Evolutionary conservation across 306 rosid species (phyloP).

Genomic region (barrel medic (Medicago truncatula)): MtrunA17r5.0-ANR NC_053049.1:8528501-8529000

Average conservation of each 20-base stretch:
- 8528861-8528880: conserved; percentile 79
- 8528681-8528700: too few relatives aligned
- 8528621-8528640: too few relatives aligned
- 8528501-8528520: too few relatives aligned
- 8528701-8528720: neutral
- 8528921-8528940: conserved; percentile 72
- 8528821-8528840: conserved; percentile 58
- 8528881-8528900: conserved; percentile 85
- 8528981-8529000: conserved; percentile 59
- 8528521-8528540: too few relatives aligned
- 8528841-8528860: conserved; percentile 54
- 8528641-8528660: too few relatives aligned
- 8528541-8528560: too few relatives aligned
- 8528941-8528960: conserved; percentile 46
- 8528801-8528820: conserved; percentile 60
- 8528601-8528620: too few relatives aligned
- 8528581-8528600: too few relatives aligned
- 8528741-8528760: conserved; percentile 38
- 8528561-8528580: too few relatives aligned
- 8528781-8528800: conserved; percentile 82
- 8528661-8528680: too few relatives aligned
- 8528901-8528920: conserved; percentile 92
- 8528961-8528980: conserved; percentile 28
- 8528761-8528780: conserved; percentile 69
- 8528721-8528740: conserved; percentile 31